Percentiles rank a stretch among this genome's conserved stretches.
phyloP scores from a whole-genome alignment of 345 rosid species.

The Linum tenue region DNA sequence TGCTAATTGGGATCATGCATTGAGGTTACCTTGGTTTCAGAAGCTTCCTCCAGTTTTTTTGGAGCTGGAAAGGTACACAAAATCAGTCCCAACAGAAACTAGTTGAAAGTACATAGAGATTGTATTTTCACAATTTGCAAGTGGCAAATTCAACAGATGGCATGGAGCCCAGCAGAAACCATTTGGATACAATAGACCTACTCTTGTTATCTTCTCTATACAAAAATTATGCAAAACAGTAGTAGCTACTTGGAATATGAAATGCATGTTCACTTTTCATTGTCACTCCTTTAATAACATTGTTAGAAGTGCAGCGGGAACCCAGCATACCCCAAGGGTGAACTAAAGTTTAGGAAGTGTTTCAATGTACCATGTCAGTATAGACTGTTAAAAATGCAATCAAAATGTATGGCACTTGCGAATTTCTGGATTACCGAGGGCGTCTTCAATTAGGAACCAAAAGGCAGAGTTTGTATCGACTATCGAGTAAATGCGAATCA shows the following conservation, averaged over 20 bases:
- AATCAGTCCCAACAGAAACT: constrained; percentile 8
- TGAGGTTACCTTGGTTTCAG: constrained; percentile 44
- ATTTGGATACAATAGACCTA: not conserved
- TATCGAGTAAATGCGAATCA: not conserved
- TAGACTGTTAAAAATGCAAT: not conserved
- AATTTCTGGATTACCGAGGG: not conserved
- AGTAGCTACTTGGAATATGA: not conserved
- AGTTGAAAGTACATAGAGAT: not conserved
- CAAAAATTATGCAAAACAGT: too few relatives aligned
- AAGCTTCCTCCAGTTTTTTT: constrained; percentile 27
- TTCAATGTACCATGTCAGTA: too few relatives aligned
- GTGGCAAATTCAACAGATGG: not conserved
- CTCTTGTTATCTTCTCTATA: not conserved
- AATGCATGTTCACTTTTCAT: not conserved
- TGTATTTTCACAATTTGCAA: not conserved
- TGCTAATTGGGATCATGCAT: constrained; percentile 12
- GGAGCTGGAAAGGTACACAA: constrained; percentile 29
- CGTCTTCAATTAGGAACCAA: not conserved
- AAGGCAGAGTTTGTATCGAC: not conserved
- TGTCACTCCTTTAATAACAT: not conserved
- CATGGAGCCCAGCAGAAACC: not conserved
- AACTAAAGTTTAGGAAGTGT: not conserved
- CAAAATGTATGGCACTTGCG: not conserved
- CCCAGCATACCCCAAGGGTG: not conserved
- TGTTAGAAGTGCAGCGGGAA: not conserved